These are phyloP conservation scores for Macrophomina tecta DNA, from an alignment of 2,329 filamentous ascomycete species.

Conservation along the genomic window DNA sequence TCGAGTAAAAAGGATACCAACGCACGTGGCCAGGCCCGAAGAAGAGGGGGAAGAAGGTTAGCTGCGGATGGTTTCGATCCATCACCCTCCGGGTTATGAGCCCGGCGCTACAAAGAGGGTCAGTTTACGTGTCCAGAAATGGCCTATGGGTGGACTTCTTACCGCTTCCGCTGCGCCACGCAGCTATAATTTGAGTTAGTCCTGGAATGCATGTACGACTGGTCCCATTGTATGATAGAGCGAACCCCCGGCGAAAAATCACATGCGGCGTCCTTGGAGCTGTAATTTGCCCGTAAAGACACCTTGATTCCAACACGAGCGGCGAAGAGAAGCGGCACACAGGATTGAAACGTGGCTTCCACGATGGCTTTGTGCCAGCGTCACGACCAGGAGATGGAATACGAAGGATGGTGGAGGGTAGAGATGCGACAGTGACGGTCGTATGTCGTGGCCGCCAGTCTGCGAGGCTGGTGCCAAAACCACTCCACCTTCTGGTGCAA, in stretches of 20 bases:
- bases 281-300: background rate
- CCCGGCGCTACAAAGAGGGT: constrained; percentile 31
- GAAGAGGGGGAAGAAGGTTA: constrained; percentile 16
- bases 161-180: constrained; percentile 6
- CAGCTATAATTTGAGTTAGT: background rate
- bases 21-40: background rate
- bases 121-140: background rate
- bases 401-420: background rate
- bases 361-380: background rate
- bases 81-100: constrained; percentile 40
- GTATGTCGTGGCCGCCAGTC: background rate
- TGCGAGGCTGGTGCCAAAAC: no score
- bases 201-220: background rate
- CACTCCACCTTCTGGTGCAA: no score
- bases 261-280: background rate
- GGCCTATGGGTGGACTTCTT: background rate
- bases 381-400: background rate
- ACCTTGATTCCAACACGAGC: background rate
- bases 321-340: background rate
- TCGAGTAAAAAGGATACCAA: no score
- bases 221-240: no score
- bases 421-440: background rate
- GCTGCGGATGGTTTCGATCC: constrained; percentile 39
- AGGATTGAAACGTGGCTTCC: background rate
- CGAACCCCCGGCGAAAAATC: background rate